Percentiles rank a stretch among this genome's conserved stretches.
These are phyloP conservation scores for Plectosphaerella plurivora DNA, from an alignment of 2,329 filamentous ascomycete species.

Conservation along the genomic window DNA sequence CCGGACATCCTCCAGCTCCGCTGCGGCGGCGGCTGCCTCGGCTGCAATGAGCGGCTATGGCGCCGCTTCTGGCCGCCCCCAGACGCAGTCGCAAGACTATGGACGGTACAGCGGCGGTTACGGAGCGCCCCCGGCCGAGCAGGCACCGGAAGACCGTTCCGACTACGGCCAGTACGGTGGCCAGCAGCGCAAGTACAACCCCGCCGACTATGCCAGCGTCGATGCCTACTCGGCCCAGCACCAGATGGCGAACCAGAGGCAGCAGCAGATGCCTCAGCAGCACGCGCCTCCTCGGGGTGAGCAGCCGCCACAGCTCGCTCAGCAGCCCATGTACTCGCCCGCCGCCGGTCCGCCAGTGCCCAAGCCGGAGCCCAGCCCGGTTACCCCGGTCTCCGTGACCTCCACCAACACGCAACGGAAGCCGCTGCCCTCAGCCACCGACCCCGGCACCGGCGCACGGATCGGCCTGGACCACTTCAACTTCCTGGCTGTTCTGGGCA, in stretches of 20 bases:
- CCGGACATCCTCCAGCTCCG: slow-evolving; percentile 47
- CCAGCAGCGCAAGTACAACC: slow-evolving; percentile 68
- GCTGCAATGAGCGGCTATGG: slow-evolving; percentile 52
- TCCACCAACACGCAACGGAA: slow-evolving; percentile 29
- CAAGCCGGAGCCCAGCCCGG: slow-evolving; percentile 21
- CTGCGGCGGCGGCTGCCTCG: slow-evolving; percentile 50
- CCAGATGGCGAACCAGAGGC: slow-evolving; percentile 19
- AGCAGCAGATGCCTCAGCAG: slow-evolving; percentile 27
- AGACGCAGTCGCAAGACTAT: slow-evolving; percentile 23
- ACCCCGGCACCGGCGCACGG: slow-evolving; percentile 70
- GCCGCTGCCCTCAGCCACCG: slow-evolving; percentile 65
- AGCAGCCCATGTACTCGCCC: slow-evolving; percentile 19
- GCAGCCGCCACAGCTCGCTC: slow-evolving; percentile 27
- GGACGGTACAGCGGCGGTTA: slow-evolving; percentile 27
- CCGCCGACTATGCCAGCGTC: slow-evolving; percentile 67
- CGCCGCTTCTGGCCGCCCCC: slow-evolving; percentile 27
- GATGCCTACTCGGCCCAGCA: slow-evolving; percentile 36
- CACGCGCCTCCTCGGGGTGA: slow-evolving; percentile 19
- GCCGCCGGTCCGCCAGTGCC: slow-evolving; percentile 10
- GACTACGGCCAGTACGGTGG: slow-evolving; percentile 27
- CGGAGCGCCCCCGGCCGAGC: slow-evolving; percentile 11
- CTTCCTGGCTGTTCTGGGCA: slow-evolving; percentile 94
- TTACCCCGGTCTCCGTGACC: slow-evolving; percentile 18
- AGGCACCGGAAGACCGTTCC: slow-evolving; percentile 16
- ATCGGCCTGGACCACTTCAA: slow-evolving; percentile 99